A percentile compares a stretch with the other conserved stretches of the same genome.
Evolutionary conservation across 441 rosid genomes (phyloP).

Genomic region (Syzygium malaccense): DNA sequence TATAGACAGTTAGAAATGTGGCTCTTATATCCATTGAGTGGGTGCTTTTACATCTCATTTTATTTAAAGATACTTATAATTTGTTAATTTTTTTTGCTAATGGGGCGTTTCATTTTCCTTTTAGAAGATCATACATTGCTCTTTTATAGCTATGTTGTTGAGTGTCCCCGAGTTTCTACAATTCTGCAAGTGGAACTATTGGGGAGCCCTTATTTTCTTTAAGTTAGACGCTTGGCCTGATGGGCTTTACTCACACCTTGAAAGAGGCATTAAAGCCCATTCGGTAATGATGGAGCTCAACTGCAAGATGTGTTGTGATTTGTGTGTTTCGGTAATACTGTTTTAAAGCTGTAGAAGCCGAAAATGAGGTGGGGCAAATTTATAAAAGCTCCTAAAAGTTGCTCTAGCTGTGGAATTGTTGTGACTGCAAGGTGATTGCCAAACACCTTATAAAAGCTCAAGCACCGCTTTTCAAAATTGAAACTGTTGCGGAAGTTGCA

Average conservation of each 20-base stretch:
- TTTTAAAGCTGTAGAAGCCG: fast-evolving
- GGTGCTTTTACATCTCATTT: not conserved
- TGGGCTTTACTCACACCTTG: not conserved
- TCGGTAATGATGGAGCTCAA: not conserved
- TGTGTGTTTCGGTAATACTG: not conserved
- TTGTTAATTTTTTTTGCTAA: not conserved
- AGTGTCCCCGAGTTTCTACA: not conserved
- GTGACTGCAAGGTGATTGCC: not conserved
- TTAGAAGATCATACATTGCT: not conserved
- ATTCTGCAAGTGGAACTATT: not conserved
- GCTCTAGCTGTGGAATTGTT: not conserved
- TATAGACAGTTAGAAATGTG: not conserved
- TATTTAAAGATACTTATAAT: not conserved
- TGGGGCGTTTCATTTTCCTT: not conserved
- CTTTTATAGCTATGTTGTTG: not conserved
- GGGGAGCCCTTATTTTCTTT: not conserved
- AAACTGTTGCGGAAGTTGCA: not conserved
- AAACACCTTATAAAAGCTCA: not conserved
- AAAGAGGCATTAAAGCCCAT: not conserved
- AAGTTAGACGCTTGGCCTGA: not conserved
- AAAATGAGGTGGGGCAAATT: not conserved
- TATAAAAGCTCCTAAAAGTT: not conserved
- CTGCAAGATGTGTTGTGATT: not conserved
- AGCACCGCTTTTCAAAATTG: not conserved
- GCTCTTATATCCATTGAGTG: not conserved